A percentile compares a stretch with the other conserved stretches of the same genome.
Conservation (phyloP, 257 asterid species). For the Linaria vulgaris region DNA sequence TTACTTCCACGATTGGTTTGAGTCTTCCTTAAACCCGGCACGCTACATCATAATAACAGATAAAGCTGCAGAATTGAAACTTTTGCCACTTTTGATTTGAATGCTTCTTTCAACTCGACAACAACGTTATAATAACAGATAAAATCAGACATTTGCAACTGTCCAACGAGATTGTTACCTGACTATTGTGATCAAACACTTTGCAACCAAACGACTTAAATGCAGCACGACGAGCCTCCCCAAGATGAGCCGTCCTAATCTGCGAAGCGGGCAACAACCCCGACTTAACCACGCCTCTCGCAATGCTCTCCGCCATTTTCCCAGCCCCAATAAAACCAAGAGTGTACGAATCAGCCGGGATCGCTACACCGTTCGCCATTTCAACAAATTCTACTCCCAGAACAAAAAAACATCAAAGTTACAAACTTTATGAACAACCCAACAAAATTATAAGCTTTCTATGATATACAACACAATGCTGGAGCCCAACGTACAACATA, state of each 20-base stretch:
- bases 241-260: constrained; percentile 71
- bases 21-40: no score
- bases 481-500: no score
- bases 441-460: no score
- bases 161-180: constrained; percentile 42
- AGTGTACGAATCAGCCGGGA: constrained; percentile 64
- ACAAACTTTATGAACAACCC: constrained; percentile 11
- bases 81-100: not conserved
- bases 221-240: constrained; percentile 61
- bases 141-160: no score
- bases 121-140: not conserved
- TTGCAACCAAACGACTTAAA: constrained; percentile 79
- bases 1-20: no score
- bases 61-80: no score
- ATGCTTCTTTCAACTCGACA: no score
- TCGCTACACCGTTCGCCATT: constrained; percentile 50
- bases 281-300: constrained; percentile 78
- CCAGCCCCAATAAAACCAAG: constrained; percentile 96
- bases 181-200: constrained; percentile 55
- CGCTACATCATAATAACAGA: not conserved
- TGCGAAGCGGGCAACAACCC: constrained; percentile 74
- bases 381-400: not conserved
- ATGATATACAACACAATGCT: no score
- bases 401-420: constrained; percentile 5
- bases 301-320: constrained; percentile 95